Percentiles rank a stretch among this genome's conserved stretches.
These are phyloP conservation scores for Chaetomium fimeti DNA, from an alignment of 495 filamentous ascomycete genomes.

Conservation along the genomic window DNA sequence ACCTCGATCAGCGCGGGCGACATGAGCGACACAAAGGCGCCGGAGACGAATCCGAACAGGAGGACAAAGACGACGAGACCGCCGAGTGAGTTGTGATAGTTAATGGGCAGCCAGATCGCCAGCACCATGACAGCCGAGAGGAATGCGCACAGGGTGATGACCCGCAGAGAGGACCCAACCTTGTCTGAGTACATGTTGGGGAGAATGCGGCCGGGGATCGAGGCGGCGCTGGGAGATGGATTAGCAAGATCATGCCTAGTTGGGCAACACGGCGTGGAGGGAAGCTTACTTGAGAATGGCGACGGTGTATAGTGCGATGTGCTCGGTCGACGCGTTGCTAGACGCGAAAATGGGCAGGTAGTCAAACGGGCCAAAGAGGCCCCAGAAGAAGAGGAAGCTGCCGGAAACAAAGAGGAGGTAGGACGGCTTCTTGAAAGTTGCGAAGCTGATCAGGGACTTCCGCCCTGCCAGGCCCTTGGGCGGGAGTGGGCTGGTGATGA, in stretches of 20 bases:
- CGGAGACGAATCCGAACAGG: neutral
- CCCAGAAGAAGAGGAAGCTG: conserved; percentile 13
- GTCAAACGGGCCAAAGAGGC: conserved; percentile 8
- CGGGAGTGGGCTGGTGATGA: neutral
- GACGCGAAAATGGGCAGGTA: conserved; percentile 9
- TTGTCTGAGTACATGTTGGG: conserved; percentile 5
- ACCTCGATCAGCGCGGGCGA: conserved; percentile 10
- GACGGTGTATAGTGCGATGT: conserved; percentile 1
- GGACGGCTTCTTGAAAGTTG: conserved; percentile 7
- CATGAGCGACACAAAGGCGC: conserved; percentile 9
- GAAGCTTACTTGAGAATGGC: conserved; percentile 3
- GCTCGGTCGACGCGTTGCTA: neutral
- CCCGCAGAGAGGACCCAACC: conserved; percentile 5
- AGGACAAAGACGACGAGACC: neutral
- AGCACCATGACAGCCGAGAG: neutral
- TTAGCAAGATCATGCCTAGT: neutral
- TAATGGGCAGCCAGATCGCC: conserved; percentile 5
- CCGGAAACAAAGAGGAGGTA: conserved; percentile 7
- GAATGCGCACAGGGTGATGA: neutral
- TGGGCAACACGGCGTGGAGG: neutral
- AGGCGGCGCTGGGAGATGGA: neutral
- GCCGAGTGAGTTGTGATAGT: neutral
- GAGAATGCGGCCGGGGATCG: conserved; percentile 6
- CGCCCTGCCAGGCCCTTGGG: conserved; percentile 7
- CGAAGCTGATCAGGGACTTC: conserved; percentile 1